A percentile compares a stretch with the other conserved stretches of the same genome.
Conservation (phyloP, 192 early-diverging fungal species). For the Phlyctochytrium arcticum region DNA sequence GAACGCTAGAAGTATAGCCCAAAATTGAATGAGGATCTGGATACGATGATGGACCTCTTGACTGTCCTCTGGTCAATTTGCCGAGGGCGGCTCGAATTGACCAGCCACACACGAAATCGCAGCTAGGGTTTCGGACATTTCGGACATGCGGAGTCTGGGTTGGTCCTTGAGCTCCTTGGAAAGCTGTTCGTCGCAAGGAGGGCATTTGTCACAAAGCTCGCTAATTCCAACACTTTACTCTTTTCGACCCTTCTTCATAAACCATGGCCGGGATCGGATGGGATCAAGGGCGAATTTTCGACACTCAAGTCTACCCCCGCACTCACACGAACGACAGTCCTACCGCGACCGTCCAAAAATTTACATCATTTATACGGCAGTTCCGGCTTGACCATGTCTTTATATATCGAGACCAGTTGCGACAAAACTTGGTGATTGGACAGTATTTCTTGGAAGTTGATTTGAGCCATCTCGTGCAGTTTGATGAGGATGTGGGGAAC, state of each 20-base stretch:
- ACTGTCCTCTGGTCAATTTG: too few relatives aligned
- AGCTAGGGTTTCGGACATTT: too few relatives aligned
- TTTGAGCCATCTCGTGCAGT: conserved; percentile 78
- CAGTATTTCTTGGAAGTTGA: conserved; percentile 82
- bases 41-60: too few relatives aligned
- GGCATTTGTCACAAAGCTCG: too few relatives aligned
- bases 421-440: conserved; percentile 73
- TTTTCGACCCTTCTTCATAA: neutral
- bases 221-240: too few relatives aligned
- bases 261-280: conserved; percentile 61
- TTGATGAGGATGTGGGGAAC: conserved; percentile 80
- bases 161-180: too few relatives aligned
- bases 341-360: conserved; percentile 51
- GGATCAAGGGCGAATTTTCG: conserved; percentile 76
- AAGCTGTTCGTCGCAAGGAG: too few relatives aligned
- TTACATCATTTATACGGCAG: conserved; percentile 80
- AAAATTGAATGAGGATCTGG: too few relatives aligned
- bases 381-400: conserved; percentile 81
- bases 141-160: too few relatives aligned
- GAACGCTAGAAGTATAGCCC: too few relatives aligned
- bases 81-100: too few relatives aligned
- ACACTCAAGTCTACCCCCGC: conserved; percentile 38
- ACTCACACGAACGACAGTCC: conserved; percentile 43
- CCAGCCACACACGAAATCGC: too few relatives aligned
- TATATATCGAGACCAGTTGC: conserved; percentile 90